Evolutionary conservation across 306 rosid genomes (phyloP).

Genomic region (Cyclanthera cordifolia): DNA sequence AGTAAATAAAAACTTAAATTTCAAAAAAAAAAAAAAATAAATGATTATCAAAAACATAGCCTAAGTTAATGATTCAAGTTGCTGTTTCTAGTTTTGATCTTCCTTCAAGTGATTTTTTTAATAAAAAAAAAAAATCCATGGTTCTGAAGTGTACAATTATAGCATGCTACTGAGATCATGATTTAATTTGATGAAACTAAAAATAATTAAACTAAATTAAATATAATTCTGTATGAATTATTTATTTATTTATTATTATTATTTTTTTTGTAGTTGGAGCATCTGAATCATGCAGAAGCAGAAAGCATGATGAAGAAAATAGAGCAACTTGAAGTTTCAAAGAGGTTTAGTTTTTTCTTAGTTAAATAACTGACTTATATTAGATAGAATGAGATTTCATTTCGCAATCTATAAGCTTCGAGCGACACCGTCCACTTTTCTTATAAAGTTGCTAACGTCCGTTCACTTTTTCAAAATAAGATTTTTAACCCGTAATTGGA

Average conservation of each 20-base stretch:
- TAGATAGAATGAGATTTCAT: too few species aligned
- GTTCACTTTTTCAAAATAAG: too few species aligned
- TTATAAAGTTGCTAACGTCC: too few species aligned
- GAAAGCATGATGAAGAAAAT: constrained; percentile 51
- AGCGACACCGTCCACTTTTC: too few species aligned
- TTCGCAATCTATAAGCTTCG: too few species aligned
- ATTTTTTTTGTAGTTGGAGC: constrained; percentile 32
- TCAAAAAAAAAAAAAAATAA: too few species aligned
- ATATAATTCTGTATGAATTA: not conserved
- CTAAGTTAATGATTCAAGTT: not conserved
- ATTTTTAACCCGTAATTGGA: too few species aligned
- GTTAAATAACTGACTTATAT: not conserved
- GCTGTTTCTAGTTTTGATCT: not conserved
- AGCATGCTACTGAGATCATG: not conserved
- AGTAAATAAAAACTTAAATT: too few species aligned
- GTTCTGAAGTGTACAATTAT: not conserved
- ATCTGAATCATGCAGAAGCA: constrained; percentile 45
- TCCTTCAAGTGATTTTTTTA: too few species aligned
- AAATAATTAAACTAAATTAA: not conserved
- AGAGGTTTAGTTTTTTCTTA: constrained; percentile 32
- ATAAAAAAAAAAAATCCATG: not conserved
- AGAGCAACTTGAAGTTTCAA: constrained; percentile 57
- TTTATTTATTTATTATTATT: not conserved
- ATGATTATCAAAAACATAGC: too few species aligned
- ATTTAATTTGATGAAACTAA: not conserved